Conservation (phyloP, 1,139 yeast species). For the Torulaspora globosa region DNA sequence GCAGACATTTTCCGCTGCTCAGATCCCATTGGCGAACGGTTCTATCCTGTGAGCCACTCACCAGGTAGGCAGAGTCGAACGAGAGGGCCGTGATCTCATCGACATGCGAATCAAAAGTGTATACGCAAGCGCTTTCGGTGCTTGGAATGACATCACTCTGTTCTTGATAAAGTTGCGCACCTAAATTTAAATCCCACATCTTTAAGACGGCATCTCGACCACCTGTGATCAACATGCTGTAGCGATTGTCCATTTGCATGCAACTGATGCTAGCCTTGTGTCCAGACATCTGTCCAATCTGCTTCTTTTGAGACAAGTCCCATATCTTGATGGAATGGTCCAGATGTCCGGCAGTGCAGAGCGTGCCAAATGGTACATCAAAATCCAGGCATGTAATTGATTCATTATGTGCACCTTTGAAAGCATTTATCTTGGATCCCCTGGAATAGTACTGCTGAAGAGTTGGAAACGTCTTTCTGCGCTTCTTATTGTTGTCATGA, state of each 20-base stretch:
- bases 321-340: slow-evolving; percentile 83
- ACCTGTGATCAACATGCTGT: slow-evolving; percentile 52
- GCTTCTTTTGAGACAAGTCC: slow-evolving; percentile 61
- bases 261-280: slow-evolving; percentile 55
- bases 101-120: slow-evolving; percentile 57
- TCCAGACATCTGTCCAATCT: slow-evolving; percentile 49
- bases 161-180: slow-evolving; percentile 26
- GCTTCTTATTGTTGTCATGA: slow-evolving; percentile 27
- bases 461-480: slow-evolving; percentile 53
- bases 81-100: slow-evolving; percentile 62
- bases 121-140: slow-evolving; percentile 36
- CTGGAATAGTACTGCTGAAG: slow-evolving; percentile 58
- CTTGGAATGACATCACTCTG: slow-evolving; percentile 29
- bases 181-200: slow-evolving; percentile 51
- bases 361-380: slow-evolving; percentile 64
- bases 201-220: slow-evolving; percentile 58
- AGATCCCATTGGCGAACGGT: slow-evolving; percentile 80
- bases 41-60: slow-evolving; percentile 92
- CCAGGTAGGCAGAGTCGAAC: slow-evolving; percentile 54
- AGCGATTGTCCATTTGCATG: slow-evolving; percentile 51
- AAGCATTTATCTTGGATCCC: slow-evolving; percentile 50
- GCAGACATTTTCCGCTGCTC: slow-evolving; percentile 57
- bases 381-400: slow-evolving; percentile 55
- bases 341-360: slow-evolving; percentile 67
- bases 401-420: slow-evolving; percentile 50